phyloP scores from a whole-genome alignment of 352 stramenopile species.

The Phytophthora quininea region DNA sequence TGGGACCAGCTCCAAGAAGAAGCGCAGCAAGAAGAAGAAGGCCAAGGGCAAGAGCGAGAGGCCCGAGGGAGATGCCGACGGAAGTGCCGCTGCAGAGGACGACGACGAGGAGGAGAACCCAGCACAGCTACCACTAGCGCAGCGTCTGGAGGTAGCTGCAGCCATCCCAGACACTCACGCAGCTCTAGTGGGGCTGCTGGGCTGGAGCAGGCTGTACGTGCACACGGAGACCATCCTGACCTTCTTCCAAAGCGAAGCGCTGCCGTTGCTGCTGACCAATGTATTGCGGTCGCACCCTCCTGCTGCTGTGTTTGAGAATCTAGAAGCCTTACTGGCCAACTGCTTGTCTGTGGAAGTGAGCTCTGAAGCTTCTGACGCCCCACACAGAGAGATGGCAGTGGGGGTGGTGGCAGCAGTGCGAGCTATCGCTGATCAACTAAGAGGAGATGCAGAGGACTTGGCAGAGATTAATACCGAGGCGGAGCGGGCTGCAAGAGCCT shows the following conservation, averaged over 20 bases:
- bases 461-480: slow-evolving; percentile 38
- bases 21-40: slow-evolving; percentile 44
- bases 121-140: slow-evolving; percentile 52
- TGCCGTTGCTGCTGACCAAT: slow-evolving; percentile 67
- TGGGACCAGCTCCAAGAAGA: slow-evolving; percentile 27
- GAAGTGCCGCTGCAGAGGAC: neutral
- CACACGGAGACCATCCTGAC: slow-evolving; percentile 68
- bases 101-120: slow-evolving; percentile 28
- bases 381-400: slow-evolving; percentile 47
- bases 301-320: slow-evolving; percentile 54
- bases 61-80: neutral
- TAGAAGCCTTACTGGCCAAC: slow-evolving; percentile 64
- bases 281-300: slow-evolving; percentile 49
- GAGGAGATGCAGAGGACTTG: slow-evolving; percentile 24
- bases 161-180: slow-evolving; percentile 70
- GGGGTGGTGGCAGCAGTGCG: slow-evolving; percentile 52
- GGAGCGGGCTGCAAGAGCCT: slow-evolving; percentile 41
- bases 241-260: slow-evolving; percentile 75
- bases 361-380: slow-evolving; percentile 24
- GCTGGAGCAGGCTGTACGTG: slow-evolving; percentile 71
- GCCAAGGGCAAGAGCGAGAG: slow-evolving; percentile 19
- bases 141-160: slow-evolving; percentile 72
- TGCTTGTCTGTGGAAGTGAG: slow-evolving; percentile 55
- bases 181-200: slow-evolving; percentile 72
- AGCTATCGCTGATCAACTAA: slow-evolving; percentile 25